Conservation (phyloP, 1,139 yeast genomes). For the Tardiomyces digboiensis region DNA sequence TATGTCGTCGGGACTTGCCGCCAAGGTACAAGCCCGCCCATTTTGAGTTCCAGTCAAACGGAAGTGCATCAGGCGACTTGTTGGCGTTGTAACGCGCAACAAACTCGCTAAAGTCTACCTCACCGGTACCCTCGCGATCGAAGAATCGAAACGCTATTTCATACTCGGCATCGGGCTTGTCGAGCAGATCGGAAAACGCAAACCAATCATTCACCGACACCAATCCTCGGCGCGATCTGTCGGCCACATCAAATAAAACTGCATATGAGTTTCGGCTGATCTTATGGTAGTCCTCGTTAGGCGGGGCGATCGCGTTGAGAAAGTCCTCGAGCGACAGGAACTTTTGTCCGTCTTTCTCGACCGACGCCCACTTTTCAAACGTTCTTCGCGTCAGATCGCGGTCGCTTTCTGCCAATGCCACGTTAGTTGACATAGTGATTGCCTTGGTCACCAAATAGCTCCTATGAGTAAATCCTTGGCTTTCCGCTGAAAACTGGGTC, state of each 20-base stretch:
- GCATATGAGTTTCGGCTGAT: slow-evolving; percentile 33
- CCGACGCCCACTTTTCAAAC: slow-evolving; percentile 13
- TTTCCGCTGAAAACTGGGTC: too few relatives aligned
- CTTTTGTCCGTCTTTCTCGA: slow-evolving; percentile 30
- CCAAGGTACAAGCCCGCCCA: slow-evolving; percentile 36
- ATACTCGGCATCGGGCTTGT: slow-evolving; percentile 38
- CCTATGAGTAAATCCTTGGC: too few relatives aligned
- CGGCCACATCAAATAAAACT: slow-evolving; percentile 35
- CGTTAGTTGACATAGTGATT: too few relatives aligned
- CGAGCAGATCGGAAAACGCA: slow-evolving; percentile 30
- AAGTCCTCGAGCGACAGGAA: slow-evolving; percentile 39
- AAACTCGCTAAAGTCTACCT: slow-evolving; percentile 31
- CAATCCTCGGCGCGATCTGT: slow-evolving; percentile 24
- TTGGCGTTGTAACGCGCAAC: slow-evolving; percentile 28
- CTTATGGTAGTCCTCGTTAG: slow-evolving; percentile 32
- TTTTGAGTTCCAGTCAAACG: slow-evolving; percentile 34
- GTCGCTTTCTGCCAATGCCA: not conserved
- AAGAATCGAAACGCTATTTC: slow-evolving; percentile 36
- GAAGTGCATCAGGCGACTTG: slow-evolving; percentile 27
- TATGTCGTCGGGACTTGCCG: slow-evolving; percentile 27
- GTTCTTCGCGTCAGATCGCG: not conserved
- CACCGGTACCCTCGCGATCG: slow-evolving; percentile 30
- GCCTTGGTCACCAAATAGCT: too few relatives aligned
- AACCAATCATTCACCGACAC: slow-evolving; percentile 32
- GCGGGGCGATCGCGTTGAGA: slow-evolving; percentile 34